Base-by-base conservation (phyloP, 768 basidiomycete species). In the Lentinula detonsa region DNA sequence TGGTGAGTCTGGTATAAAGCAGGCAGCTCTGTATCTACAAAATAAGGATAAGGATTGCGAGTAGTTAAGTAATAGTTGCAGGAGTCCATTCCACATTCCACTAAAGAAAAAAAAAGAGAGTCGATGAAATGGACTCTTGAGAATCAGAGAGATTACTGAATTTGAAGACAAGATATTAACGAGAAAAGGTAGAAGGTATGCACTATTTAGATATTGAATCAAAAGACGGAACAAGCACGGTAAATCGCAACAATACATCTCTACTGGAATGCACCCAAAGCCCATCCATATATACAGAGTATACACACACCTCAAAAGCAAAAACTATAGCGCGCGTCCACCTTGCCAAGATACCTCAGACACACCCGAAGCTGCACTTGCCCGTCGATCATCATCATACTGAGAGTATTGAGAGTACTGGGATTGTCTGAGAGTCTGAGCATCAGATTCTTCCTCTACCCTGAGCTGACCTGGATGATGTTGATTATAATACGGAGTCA, bases 371-470 rank as follows among this genome's bases (percentile, higher is more conserved):
- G 23, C 13, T 46, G 42, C 16, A 40, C 56, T 59, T 31, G 39
- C 58, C 40, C 42, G 58, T 57, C 71, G 48, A 71, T 68, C 70
- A 35, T 70, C 67, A 23, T 67, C 71, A 57, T 67, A 65, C 34
- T 64, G 66, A 39, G 65, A 63, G 28, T 70, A 69, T 18, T 61
- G 67, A 8, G 59, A 60, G 40, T 51, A 60, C 37, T 49, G 45
- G 21, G 59, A 60, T 21, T 51, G 33, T 49, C 59, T 23, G 9
- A 23, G 10, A 37, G 43, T 61, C 28, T 40, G 23, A n/a, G 60
- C 16, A 45, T 54, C 42, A 35, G 40, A 35, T 9, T 31, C 59
- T 52, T 34, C 59, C 40, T 39, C 43, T 15, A 21, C 13, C 28
- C 39, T 16, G 4, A 21, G 10, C 46, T 42, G 49, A 15, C 3